These are phyloP conservation scores for Rubus idaeus DNA, from an alignment of 306 rosid species.

Conservation along the genomic window DNA sequence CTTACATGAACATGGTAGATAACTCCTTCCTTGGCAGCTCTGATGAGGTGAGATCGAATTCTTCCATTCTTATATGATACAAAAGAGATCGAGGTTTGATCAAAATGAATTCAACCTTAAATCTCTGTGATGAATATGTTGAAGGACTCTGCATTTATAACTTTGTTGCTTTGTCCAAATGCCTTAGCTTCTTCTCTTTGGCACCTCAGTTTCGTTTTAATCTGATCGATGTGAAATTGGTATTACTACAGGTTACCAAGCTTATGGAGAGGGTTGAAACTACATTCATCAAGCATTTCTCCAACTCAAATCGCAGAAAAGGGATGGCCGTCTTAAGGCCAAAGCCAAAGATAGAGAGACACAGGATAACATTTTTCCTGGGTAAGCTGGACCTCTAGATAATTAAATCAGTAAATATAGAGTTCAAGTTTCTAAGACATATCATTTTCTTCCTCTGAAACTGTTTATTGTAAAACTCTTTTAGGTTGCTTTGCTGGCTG, in stretches of 20 bases:
- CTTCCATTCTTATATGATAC: too few relatives aligned
- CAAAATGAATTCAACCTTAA: not conserved
- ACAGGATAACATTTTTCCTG: slow-evolving; percentile 54
- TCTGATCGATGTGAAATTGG: not conserved
- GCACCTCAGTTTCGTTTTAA: not conserved
- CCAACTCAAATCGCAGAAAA: slow-evolving; percentile 59
- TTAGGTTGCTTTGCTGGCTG: slow-evolving; percentile 76
- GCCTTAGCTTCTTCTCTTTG: not conserved
- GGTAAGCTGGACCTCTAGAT: slow-evolving; percentile 33
- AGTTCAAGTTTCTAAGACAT: not conserved
- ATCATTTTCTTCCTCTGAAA: slow-evolving; percentile 7
- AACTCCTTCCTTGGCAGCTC: slow-evolving; percentile 63
- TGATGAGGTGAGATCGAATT: slow-evolving; percentile 61
- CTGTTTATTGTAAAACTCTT: not conserved
- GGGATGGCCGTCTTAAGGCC: slow-evolving; percentile 64
- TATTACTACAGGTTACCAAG: slow-evolving; percentile 33
- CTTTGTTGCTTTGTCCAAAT: not conserved
- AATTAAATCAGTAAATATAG: not conserved
- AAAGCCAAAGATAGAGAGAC: slow-evolving; percentile 55
- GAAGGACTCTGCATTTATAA: not conserved
- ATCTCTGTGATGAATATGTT: not conserved
- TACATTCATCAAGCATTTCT: slow-evolving; percentile 56
- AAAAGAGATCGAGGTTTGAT: too few relatives aligned
- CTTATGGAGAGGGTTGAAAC: slow-evolving; percentile 51
- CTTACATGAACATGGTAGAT: slow-evolving; percentile 70